Evolutionary conservation across 176 grass and related monocot genomes (phyloP).

Genomic region (Paspalum vaginatum): DNA sequence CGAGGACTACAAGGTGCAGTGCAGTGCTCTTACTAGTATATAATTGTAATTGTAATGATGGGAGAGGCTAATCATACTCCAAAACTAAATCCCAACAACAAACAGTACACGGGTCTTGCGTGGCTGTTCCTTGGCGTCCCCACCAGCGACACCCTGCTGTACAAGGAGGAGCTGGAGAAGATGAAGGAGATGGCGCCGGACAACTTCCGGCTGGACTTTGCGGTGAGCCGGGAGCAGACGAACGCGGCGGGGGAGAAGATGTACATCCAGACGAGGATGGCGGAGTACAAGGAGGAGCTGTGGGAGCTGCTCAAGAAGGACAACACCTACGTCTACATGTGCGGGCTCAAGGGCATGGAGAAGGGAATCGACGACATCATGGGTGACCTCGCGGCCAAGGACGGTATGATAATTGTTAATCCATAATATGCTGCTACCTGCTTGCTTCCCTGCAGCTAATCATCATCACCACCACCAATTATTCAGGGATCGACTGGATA

Average conservation of each 20-base stretch:
- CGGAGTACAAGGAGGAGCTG: constrained; percentile 79
- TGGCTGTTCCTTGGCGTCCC: constrained; percentile 97
- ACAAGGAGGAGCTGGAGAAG: constrained; percentile 94
- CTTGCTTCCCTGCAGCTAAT: background rate
- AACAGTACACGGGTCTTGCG: constrained; percentile 78
- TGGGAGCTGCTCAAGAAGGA: constrained; percentile 97
- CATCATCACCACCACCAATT: background rate
- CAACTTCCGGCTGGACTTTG: constrained; percentile 85
- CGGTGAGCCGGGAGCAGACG: constrained; percentile 89
- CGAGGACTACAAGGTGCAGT: constrained; percentile 74
- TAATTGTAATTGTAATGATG: too few species aligned
- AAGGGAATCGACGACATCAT: constrained; percentile 99
- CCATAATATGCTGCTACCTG: too few species aligned
- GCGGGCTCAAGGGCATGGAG: constrained; percentile 94
- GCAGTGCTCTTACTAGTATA: too few species aligned
- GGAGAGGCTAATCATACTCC: too few species aligned
- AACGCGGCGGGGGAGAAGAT: constrained; percentile 91
- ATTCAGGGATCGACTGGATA: constrained; percentile 66
- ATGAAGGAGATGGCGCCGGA: constrained; percentile 68
- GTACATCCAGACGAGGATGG: constrained; percentile 99
- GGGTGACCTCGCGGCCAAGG: constrained; percentile 65
- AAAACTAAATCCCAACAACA: too few species aligned
- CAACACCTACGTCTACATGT: constrained; percentile 94
- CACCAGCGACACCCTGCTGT: constrained; percentile 81
- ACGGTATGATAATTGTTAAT: constrained; percentile 31